Evolutionary conservation across 371 early-diverging fungal genomes (phyloP), one percentile per base, ranked within the genome.

Genomic region (Mortierella sp.): DNA sequence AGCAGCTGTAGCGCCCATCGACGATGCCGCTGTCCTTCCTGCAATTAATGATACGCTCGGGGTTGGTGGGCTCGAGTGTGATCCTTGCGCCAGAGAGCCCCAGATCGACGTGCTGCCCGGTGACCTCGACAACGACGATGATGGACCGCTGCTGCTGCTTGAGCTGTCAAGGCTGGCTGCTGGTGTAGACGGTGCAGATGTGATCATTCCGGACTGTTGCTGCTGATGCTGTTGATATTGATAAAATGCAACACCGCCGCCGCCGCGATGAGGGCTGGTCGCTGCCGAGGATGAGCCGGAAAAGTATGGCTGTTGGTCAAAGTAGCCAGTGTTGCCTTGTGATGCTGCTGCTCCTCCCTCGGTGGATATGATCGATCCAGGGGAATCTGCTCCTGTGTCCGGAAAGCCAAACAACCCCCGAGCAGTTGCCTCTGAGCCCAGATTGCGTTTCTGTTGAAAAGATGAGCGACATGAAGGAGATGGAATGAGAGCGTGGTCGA

Each of bases 391-490:
- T 21, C 48, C 64, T 16, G 59, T 54, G 50, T 76, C 79, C 4
- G 74, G 72, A 73, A 64, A 79, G 19, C 75, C 75, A 72, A 64
- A 71, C 54, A 53, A 5, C 31, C 77, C 74, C 43, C 70, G 77
- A 16, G 74, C 72, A 31, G 76, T 28, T 31, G 64, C 43, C 26
- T 82, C 83, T 3, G 80, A 82, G 80, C 78, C 87, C 54, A 78
- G 6, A 71, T 85, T 78, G 64, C 86, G 86, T 81, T 81, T 85
- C 86, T 85, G 28, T 28, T 11, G 16, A 59, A 24, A 78, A 46
- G 26, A n/a, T 44, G 37, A 71, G 31, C 59, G n/a, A 61, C 48
- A n/a, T 55, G 5, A 24, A 19, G 21, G 64, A 55, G 24, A 72
- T 72, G 1, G 0, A 48, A 44, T 44, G 51, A 79, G 71, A 69